Evolutionary conservation across 371 early-diverging fungal species (phyloP), one percentile per base, ranked within the genome.

Genomic region (Mucor saturninus): DNA sequence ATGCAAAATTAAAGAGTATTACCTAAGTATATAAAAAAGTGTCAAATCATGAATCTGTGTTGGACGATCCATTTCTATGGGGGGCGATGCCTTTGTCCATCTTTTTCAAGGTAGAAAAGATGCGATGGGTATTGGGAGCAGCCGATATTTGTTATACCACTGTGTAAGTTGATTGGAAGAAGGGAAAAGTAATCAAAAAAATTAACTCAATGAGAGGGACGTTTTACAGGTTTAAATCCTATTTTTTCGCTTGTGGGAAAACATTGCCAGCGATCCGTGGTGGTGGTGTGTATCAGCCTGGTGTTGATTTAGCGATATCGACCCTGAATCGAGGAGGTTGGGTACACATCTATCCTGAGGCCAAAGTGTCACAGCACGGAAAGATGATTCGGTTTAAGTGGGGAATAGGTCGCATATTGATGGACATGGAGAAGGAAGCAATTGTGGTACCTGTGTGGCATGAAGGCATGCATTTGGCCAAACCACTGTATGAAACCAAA

Each of bases 271-370:
- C 89, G 2, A 85, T 93, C 15, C 88, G 95, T 13, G 95, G 96
- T 37, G 87, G 77, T 42, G 94, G 95, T 1, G 89, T 95, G 15
- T 89, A 91, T 72, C 96, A 95, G 63, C 91, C 92, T 29, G 90
- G 90, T 0, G 84, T 95, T 21, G 91, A 94, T 72, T 83, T 81
- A 65, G 92, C 92, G 1, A 75, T 94, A 40, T 56, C 72, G n/a
- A 68, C 68, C 28, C 21, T 69, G 11, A 69, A 79, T 37, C 59
- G 71, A 39, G 55, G 62, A 46, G 69, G 69, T 0, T 81, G 86
- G 89, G 74, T 94, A 46, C 95, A 94, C 59, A 83, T 95, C 32
- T 95, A 92, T 63, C 93, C 95, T 3, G 95, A 95, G 63, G 92
- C 86, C 10, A 85, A 81, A 61, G 87, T 93, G 52, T 88, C 91